Percentiles rank a stretch among this genome's conserved stretches.
Evolutionary conservation across 2,329 filamentous ascomycete species (phyloP).

Genomic region (Magnaporthales sp.): DNA sequence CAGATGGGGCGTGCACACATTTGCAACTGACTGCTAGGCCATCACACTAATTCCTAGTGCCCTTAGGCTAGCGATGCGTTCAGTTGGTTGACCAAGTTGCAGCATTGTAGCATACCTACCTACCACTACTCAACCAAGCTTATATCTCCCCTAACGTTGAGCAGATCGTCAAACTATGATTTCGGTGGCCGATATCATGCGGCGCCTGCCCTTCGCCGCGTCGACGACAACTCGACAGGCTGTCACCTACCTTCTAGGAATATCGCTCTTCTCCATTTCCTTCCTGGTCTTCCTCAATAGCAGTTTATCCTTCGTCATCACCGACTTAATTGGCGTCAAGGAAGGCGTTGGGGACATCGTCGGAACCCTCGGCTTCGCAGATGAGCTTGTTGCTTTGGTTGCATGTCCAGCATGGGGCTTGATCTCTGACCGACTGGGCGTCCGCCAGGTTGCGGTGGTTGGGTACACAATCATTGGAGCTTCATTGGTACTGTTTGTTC

Average conservation of each 20-base stretch:
- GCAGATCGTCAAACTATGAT: not conserved
- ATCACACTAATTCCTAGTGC: not conserved
- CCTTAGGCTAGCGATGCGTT: not conserved
- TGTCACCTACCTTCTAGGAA: constrained; percentile 70
- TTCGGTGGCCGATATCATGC: constrained; percentile 23
- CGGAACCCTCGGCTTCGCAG: constrained; percentile 75
- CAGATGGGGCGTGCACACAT: not conserved
- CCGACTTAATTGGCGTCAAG: constrained; percentile 69
- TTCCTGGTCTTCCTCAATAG: constrained; percentile 88
- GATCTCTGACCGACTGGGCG: constrained; percentile 67
- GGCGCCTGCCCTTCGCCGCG: constrained; percentile 47
- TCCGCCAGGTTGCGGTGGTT: constrained; percentile 61
- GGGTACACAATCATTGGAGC: constrained; percentile 78
- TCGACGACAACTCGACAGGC: constrained; percentile 54
- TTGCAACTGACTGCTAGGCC: too few relatives aligned
- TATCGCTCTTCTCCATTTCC: constrained; percentile 79
- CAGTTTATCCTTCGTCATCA: constrained; percentile 76
- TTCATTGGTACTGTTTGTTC: constrained; percentile 71
- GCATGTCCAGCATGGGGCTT: constrained; percentile 77
- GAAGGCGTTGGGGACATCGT: constrained; percentile 69
- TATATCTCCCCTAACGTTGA: not conserved
- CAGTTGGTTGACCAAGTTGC: not conserved
- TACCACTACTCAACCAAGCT: too few relatives aligned
- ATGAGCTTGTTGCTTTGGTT: constrained; percentile 73
- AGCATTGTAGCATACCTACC: not conserved